A percentile compares a stretch with the other conserved stretches of the same genome.
Evolutionary conservation across 768 basidiomycete species (phyloP).

Genomic region (Myochromella boudieri): DNA sequence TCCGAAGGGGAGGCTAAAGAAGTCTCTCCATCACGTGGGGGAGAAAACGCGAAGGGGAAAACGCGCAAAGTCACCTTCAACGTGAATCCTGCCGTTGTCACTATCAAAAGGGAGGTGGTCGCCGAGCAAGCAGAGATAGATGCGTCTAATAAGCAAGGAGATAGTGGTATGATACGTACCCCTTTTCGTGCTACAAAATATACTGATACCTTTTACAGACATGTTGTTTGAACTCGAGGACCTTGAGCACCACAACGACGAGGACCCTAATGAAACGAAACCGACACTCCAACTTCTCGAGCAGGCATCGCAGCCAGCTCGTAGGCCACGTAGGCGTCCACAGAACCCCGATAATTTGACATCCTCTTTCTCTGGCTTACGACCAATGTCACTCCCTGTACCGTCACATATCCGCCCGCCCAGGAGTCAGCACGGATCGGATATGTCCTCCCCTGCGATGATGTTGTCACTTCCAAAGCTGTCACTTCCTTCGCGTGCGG

Average conservation of each 20-base stretch:
- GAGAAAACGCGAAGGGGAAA: slow-evolving; percentile 47
- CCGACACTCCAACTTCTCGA: slow-evolving; percentile 43
- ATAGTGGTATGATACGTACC: slow-evolving; percentile 48
- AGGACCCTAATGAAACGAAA: slow-evolving; percentile 27
- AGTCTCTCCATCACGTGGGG: slow-evolving; percentile 25
- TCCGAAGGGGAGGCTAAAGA: slow-evolving; percentile 19
- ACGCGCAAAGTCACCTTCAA: slow-evolving; percentile 70
- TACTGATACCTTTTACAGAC: slow-evolving; percentile 38
- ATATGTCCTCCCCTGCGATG: slow-evolving; percentile 34
- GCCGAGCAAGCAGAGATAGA: slow-evolving; percentile 31
- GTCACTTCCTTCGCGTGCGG: slow-evolving; percentile 9
- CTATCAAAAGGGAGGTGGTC: slow-evolving; percentile 40
- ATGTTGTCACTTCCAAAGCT: slow-evolving; percentile 30
- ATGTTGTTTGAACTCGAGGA: slow-evolving; percentile 75
- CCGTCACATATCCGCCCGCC: slow-evolving; percentile 58
- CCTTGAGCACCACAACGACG: slow-evolving; percentile 49
- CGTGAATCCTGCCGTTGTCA: slow-evolving; percentile 54
- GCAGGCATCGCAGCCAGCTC: slow-evolving; percentile 32
- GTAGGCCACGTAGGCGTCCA: slow-evolving; percentile 29
- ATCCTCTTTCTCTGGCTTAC: slow-evolving; percentile 56
- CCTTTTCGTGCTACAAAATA: not conserved
- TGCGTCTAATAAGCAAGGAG: slow-evolving; percentile 25
- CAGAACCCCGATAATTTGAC: slow-evolving; percentile 44
- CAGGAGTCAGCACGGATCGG: slow-evolving; percentile 37
- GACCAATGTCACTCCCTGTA: slow-evolving; percentile 68